Base-by-base conservation (phyloP, 345 rosid species). In the Citrus sinensis region DNA sequence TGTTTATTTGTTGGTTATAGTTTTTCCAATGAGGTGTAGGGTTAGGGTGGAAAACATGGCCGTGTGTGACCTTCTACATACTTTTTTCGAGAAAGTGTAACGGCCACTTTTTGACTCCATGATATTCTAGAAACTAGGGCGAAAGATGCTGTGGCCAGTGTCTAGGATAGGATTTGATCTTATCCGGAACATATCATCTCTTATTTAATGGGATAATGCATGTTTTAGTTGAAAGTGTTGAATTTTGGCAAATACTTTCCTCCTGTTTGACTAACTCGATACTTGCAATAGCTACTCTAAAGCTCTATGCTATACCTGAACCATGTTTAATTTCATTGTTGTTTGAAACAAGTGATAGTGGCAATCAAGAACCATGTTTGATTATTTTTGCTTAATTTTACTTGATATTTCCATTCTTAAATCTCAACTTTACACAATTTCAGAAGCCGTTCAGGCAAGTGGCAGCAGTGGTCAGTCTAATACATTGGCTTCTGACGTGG, bases 371-470 rank as follows among this genome's bases (percentile, higher is more conserved):
- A 13, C 51, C 16, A 46, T 13, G 51, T 46, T 46, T 16, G 3
- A 46, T 46, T 39, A 59, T 39, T 39, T 7, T 19, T 22, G 16
- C 19, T 22, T 7, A 24, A 2, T 25, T 22, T 9, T 6, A 16
- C 54, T 78, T 55, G 6, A 17, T 51, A 30, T 29, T 32, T 63
- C 30, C 70, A 51, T 68, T 8, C 68, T 62, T 59, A 25, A 39
- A 42, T 24, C 42, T 40, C 3, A 70, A 29, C 27, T 64, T 56
- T 71, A 73, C 72, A 7, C 65, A 13, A 13, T 76, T 63, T 78
- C 81, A 88, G 92, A 83, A 80, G 79, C 68, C 71, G 76, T 73
- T 40, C 90, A 78, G 81, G 83, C 87, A 66, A 82, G 78, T 10
- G 69, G 49, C 67, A 87, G 83, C 67, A 72, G 60, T 51, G 56